These are phyloP conservation scores for Kodamaea lidongshanica DNA, from an alignment of 805 yeast genomes.

Conservation along the genomic window DNA sequence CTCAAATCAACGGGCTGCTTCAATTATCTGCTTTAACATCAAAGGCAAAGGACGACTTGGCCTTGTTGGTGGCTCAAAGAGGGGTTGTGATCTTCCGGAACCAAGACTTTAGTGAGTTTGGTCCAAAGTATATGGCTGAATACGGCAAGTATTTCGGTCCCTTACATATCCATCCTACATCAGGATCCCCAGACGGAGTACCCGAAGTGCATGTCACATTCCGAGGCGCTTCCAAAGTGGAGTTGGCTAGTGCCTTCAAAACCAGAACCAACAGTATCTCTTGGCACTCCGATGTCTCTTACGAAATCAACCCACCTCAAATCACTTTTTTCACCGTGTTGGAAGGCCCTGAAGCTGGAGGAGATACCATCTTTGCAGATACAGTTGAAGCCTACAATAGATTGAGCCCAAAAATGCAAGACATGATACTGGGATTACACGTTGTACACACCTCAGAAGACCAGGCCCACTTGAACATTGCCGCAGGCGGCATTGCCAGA, in stretches of 20 bases:
- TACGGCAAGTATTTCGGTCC: slow-evolving; percentile 64
- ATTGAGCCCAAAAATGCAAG: slow-evolving; percentile 58
- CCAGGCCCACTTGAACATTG: slow-evolving; percentile 55
- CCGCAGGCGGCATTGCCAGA: slow-evolving; percentile 57
- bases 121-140: slow-evolving; percentile 46
- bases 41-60: slow-evolving; percentile 28
- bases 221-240: slow-evolving; percentile 40
- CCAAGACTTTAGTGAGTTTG: slow-evolving; percentile 26
- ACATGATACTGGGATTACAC: slow-evolving; percentile 53
- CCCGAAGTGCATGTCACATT: slow-evolving; percentile 61
- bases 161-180: slow-evolving; percentile 66
- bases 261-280: slow-evolving; percentile 32
- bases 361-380: slow-evolving; percentile 77
- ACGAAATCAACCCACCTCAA: slow-evolving; percentile 69
- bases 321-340: slow-evolving; percentile 60
- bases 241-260: slow-evolving; percentile 29
- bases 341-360: slow-evolving; percentile 57
- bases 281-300: slow-evolving; percentile 75
- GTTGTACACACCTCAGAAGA: slow-evolving; percentile 66
- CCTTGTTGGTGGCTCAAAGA: slow-evolving; percentile 26
- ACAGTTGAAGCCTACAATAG: slow-evolving; percentile 64
- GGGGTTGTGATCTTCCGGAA: slow-evolving; percentile 31
- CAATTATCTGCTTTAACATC: slow-evolving; percentile 24
- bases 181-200: slow-evolving; percentile 61
- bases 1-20: slow-evolving; percentile 21